Evolutionary conservation across 306 rosid genomes (phyloP), one percentile per base, ranked within the genome.

Genomic region (Castanopsis chinensis): DNA sequence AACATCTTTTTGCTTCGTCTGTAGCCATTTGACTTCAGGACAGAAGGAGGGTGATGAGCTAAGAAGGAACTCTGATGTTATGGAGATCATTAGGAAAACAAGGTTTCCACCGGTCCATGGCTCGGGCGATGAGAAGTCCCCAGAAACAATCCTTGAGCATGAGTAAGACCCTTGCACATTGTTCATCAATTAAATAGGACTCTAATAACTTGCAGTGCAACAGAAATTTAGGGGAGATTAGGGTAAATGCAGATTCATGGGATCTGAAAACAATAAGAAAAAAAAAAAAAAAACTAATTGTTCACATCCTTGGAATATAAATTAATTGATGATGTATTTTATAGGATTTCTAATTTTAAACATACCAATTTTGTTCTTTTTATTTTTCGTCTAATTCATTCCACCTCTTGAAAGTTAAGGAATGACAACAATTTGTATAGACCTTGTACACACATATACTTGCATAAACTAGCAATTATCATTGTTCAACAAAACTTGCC

Each of bases 21-120:
- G 99, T 77, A 93, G 87, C 83, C 99, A 96, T 82, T 87, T 96
- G 73, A 96, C 99, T 75, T 93, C 98, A 5, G 99, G 99, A 78
- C 94, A 96, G 88, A 96, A 91, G 84, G 98, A 96, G 72, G 99
- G 99, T 41, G 99, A 96, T 72, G 97, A 96, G 82, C 94, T 96
- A 55, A 86, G 98, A 88, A 87, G 99, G 88, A 96, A 96, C 80
- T 88, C 91, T 8, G 99, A 96, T 85, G 97, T 96, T 74, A 88
- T 90, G 97, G 99, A 96, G 85, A 93, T 96, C 74, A 93, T 96
- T 72, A 92, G 87, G 55, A 96, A 96, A 79, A 96, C 99, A 19
- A 90, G 99, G 87, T 96, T 96, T 83, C 99, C 99, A 3, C 85
- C 86, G 78, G 98, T 96, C 84, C 89, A 90, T 18, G 90, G 94